Conservation (phyloP, 176 grass and related monocot species). For the Rhynchospora breviuscula region DNA sequence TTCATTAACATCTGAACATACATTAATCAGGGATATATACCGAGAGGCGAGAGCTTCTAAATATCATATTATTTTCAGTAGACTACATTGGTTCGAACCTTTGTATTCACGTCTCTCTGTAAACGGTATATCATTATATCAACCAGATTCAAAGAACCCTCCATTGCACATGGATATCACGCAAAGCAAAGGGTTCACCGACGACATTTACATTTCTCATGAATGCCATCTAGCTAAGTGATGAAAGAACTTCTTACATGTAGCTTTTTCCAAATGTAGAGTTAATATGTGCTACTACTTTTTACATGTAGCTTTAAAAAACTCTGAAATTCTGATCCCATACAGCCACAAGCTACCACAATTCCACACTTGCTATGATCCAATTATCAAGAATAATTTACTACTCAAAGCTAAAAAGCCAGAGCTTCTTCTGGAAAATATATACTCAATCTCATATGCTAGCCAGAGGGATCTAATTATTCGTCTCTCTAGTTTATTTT, state of each 20-base stretch:
- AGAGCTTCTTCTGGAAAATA: not conserved
- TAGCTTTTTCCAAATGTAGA: not conserved
- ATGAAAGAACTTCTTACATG: not conserved
- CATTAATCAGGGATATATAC: not conserved
- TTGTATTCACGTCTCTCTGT: too few species aligned
- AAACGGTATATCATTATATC: not conserved
- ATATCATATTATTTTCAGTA: too few species aligned
- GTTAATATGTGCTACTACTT: not conserved
- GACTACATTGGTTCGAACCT: not conserved
- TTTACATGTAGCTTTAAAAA: not conserved
- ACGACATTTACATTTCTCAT: conserved; percentile 12
- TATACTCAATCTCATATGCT: not conserved
- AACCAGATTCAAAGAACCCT: not conserved
- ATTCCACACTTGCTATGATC: not conserved
- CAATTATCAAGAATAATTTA: not conserved
- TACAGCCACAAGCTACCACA: not conserved
- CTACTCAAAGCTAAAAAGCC: not conserved
- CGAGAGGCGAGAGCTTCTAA: not conserved
- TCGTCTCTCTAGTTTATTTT: not conserved
- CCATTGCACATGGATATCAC: not conserved
- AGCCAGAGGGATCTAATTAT: not conserved
- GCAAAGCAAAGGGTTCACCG: conserved; percentile 6
- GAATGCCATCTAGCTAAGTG: not conserved
- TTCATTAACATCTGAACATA: not conserved
- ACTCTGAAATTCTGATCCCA: not conserved